Evolutionary conservation across 768 basidiomycete species (phyloP).

Genomic region (Suillus weaverae): DNA sequence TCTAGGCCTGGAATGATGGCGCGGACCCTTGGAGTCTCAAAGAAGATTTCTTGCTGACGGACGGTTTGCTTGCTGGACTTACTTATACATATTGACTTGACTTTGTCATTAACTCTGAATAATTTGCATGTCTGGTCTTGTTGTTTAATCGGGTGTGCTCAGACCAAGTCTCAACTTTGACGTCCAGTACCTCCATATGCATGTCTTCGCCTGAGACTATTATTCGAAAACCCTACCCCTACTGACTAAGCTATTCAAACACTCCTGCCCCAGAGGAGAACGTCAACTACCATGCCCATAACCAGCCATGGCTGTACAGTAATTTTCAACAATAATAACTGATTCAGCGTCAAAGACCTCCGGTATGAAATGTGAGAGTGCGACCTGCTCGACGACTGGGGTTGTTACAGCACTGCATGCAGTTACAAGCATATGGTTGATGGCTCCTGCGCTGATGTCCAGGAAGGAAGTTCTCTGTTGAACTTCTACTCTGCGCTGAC

Average conservation of each 20-base stretch:
- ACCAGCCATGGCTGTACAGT: not conserved
- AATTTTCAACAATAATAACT: not conserved
- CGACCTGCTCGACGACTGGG: not conserved
- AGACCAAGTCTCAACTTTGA: not conserved
- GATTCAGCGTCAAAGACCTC: too few relatives aligned
- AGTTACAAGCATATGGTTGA: too few relatives aligned
- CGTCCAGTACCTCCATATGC: too few relatives aligned
- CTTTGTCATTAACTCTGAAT: not conserved
- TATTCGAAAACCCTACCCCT: too few relatives aligned
- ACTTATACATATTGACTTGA: not conserved
- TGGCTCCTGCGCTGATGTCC: not conserved
- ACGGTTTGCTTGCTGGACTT: not conserved
- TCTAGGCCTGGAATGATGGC: not conserved
- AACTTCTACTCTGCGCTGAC: not conserved
- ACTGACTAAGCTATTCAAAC: too few relatives aligned
- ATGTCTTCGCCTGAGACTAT: too few relatives aligned
- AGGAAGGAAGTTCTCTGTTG: not conserved
- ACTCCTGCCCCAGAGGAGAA: too few relatives aligned
- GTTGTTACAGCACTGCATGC: not conserved
- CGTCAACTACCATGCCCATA: too few relatives aligned
- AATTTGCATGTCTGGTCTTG: not conserved
- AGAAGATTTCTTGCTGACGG: not conserved
- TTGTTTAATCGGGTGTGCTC: not conserved
- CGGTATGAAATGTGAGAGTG: not conserved
- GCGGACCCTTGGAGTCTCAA: not conserved